Evolutionary conservation across 1,139 yeast species (phyloP).

Genomic region (Wickerhamomyces sp.): DNA sequence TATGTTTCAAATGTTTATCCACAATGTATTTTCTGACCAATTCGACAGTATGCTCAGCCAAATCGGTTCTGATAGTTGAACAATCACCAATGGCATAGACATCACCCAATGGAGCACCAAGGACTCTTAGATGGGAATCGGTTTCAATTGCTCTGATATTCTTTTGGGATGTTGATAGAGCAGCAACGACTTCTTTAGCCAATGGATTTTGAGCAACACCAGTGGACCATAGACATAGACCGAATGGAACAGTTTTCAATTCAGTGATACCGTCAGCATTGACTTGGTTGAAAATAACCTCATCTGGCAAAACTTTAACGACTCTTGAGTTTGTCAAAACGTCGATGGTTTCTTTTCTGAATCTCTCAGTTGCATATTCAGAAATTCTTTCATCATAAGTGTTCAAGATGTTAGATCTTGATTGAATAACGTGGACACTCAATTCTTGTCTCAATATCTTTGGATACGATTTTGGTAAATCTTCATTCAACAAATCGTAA

Average conservation of each 20-base stretch:
- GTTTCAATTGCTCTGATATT: conserved; percentile 62
- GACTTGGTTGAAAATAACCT: conserved; percentile 47
- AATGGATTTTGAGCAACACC: conserved; percentile 60
- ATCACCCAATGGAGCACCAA: conserved; percentile 57
- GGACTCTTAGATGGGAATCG: conserved; percentile 56
- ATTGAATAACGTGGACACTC: conserved; percentile 59
- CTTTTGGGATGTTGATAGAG: conserved; percentile 39
- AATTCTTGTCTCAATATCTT: conserved; percentile 51
- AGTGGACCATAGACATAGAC: conserved; percentile 63
- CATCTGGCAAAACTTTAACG: conserved; percentile 45
- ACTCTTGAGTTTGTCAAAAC: conserved; percentile 57
- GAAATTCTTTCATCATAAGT: conserved; percentile 59
- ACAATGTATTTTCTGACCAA: conserved; percentile 38
- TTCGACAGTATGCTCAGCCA: conserved; percentile 47
- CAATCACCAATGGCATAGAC: conserved; percentile 69
- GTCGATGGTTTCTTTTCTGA: conserved; percentile 52
- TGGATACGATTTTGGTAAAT: conserved; percentile 48
- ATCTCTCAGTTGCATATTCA: conserved; percentile 55
- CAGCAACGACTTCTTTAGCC: conserved; percentile 42
- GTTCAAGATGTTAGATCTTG: conserved; percentile 57
- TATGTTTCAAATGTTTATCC: conserved; percentile 32
- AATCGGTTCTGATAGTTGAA: conserved; percentile 52
- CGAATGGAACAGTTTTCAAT: conserved; percentile 48
- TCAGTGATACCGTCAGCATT: conserved; percentile 35
- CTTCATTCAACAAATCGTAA: conserved; percentile 55